A percentile compares a stretch with the other conserved stretches of the same genome.
Evolutionary conservation across 305 asterid species (phyloP).

Genomic region (Solanum aculeatissimum): DNA sequence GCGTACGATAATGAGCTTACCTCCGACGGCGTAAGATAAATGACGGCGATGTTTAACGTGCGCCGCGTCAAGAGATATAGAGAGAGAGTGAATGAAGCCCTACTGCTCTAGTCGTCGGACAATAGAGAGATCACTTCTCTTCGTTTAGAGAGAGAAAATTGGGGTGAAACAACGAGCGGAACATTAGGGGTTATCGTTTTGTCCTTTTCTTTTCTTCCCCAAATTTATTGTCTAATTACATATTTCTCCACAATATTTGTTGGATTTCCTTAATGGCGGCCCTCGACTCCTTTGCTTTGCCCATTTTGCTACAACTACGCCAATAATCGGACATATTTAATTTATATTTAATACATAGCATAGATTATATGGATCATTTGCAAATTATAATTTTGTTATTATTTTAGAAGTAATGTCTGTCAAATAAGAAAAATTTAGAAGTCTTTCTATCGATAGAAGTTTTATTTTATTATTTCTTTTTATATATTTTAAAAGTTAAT

Average conservation of each 20-base stretch:
- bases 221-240: neutral
- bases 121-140: slow-evolving; percentile 1
- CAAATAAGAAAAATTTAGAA: too few species aligned
- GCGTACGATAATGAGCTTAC: slow-evolving; percentile 11
- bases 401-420: too few species aligned
- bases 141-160: neutral
- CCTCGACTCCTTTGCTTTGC: neutral
- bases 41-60: slow-evolving; percentile 9
- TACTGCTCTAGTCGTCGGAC: slow-evolving; percentile 5
- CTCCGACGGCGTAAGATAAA: slow-evolving; percentile 20
- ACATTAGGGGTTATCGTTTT: neutral
- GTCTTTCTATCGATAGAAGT: too few species aligned
- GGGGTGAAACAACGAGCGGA: neutral
- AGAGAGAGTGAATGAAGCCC: slow-evolving; percentile 14
- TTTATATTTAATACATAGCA: neutral
- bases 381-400: too few species aligned
- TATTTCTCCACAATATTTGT: neutral
- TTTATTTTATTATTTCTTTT: too few species aligned
- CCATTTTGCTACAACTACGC: neutral
- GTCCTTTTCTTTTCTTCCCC: neutral
- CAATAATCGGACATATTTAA: neutral
- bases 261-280: neutral
- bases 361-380: neutral
- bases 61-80: slow-evolving; percentile 6
- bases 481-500: too few species aligned